Evolutionary conservation across 2,329 filamentous ascomycete species (phyloP).

Genomic region (Tolypocladium ophioglossoides): DNA sequence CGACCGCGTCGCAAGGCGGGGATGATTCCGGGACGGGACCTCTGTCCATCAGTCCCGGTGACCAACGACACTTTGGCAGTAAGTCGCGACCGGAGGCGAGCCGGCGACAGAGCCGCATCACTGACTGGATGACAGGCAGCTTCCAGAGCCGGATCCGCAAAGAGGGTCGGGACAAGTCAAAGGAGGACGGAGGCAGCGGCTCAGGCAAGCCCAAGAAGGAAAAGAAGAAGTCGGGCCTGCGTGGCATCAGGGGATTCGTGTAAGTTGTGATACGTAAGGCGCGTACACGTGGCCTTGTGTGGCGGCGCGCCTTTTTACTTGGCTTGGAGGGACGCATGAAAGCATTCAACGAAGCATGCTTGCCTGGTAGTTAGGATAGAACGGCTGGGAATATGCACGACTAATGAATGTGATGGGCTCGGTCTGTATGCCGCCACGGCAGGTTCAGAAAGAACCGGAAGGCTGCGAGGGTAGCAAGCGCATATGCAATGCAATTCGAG

Average conservation of each 20-base stretch:
- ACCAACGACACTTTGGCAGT: conserved; percentile 36
- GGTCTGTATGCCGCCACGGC: neutral
- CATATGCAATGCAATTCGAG: too few relatives aligned
- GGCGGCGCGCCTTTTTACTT: too few relatives aligned
- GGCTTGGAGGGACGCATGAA: neutral
- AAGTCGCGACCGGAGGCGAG: conserved; percentile 15
- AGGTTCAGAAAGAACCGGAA: neutral
- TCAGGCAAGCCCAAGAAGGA: conserved; percentile 21
- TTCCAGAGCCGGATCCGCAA: conserved; percentile 37
- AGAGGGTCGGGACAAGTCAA: conserved; percentile 36
- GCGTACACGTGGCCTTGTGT: neutral
- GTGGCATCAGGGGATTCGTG: conserved; percentile 30
- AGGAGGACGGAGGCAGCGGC: conserved; percentile 26
- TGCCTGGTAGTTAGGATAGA: neutral
- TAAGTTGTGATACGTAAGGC: conserved; percentile 4
- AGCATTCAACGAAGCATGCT: neutral
- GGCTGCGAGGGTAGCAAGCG: too few relatives aligned
- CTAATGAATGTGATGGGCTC: neutral
- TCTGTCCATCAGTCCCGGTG: conserved; percentile 19
- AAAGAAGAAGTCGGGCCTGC: conserved; percentile 25
- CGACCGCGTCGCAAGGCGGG: conserved; percentile 20
- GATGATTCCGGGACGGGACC: conserved; percentile 17
- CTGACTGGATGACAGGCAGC: conserved; percentile 25
- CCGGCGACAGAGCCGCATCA: conserved; percentile 7
- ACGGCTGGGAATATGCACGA: neutral